Conservation (phyloP, 495 filamentous ascomycete genomes). For the Sphaerosporella brunnea region DNA sequence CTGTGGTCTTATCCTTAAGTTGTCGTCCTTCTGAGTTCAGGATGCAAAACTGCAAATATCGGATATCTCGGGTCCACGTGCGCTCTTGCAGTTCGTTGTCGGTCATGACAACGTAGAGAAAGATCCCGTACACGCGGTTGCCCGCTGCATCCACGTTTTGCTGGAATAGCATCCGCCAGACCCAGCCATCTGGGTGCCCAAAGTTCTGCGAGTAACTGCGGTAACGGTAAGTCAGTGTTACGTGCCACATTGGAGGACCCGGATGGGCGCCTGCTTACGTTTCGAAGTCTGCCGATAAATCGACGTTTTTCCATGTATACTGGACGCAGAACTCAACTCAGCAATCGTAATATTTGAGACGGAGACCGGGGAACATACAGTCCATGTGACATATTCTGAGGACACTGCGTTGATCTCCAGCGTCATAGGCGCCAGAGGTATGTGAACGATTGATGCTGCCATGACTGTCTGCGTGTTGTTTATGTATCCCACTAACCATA, state of each 20-base stretch:
- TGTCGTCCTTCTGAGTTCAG: constrained; percentile 26
- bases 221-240: constrained; percentile 7
- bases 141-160: constrained; percentile 26
- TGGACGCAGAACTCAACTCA: constrained; percentile 7
- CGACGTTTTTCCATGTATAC: constrained; percentile 27
- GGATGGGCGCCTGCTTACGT: constrained; percentile 18
- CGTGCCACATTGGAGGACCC: background rate
- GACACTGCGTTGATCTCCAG: constrained; percentile 27
- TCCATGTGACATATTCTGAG: constrained; percentile 27
- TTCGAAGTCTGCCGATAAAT: constrained; percentile 25
- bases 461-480: constrained; percentile 8
- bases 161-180: constrained; percentile 26
- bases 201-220: constrained; percentile 26
- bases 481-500: background rate
- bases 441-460: constrained; percentile 26
- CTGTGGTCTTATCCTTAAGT: constrained; percentile 25
- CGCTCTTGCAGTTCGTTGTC: constrained; percentile 27
- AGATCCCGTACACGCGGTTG: constrained; percentile 26
- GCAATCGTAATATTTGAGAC: background rate
- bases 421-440: constrained; percentile 27
- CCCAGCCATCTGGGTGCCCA: constrained; percentile 26
- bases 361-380: constrained; percentile 16
- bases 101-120: constrained; percentile 27
- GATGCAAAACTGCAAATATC: constrained; percentile 26
- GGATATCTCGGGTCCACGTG: constrained; percentile 26